Conservation (phyloP, 2,329 filamentous ascomycete genomes). For the Dendrostoma leiphaemia region DNA sequence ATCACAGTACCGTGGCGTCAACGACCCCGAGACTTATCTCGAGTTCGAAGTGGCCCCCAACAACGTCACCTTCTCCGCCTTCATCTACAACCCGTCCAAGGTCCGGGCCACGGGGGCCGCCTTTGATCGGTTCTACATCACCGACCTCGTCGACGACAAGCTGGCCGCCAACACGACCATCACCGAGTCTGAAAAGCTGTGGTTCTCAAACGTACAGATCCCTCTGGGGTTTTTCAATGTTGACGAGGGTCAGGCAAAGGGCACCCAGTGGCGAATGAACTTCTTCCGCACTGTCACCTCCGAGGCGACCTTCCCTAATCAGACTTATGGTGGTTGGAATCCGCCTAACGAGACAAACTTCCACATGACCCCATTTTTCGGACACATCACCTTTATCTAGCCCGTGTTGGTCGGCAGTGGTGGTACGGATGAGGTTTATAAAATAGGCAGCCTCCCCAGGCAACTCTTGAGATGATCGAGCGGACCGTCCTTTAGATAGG, state of each 20-base stretch:
- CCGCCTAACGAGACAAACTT: constrained; percentile 44
- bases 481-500: too few species aligned
- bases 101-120: constrained; percentile 37
- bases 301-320: constrained; percentile 40
- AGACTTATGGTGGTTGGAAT: constrained; percentile 45
- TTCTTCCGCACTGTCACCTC: constrained; percentile 48
- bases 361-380: constrained; percentile 47
- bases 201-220: constrained; percentile 40
- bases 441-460: too few species aligned
- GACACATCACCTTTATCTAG: constrained; percentile 36
- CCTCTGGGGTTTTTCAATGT: constrained; percentile 51
- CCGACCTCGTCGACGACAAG: constrained; percentile 38
- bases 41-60: constrained; percentile 51
- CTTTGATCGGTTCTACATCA: constrained; percentile 42
- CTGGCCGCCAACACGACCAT: constrained; percentile 39
- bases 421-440: too few species aligned
- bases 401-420: not conserved
- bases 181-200: constrained; percentile 33
- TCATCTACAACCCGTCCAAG: constrained; percentile 50
- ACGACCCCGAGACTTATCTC: constrained; percentile 47
- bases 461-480: not conserved
- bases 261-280: constrained; percentile 50
- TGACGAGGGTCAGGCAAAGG: constrained; percentile 38
- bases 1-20: constrained; percentile 35
- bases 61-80: constrained; percentile 50